Evolutionary conservation across 306 rosid genomes (phyloP).

Genomic region (Quercus variabilis): DNA sequence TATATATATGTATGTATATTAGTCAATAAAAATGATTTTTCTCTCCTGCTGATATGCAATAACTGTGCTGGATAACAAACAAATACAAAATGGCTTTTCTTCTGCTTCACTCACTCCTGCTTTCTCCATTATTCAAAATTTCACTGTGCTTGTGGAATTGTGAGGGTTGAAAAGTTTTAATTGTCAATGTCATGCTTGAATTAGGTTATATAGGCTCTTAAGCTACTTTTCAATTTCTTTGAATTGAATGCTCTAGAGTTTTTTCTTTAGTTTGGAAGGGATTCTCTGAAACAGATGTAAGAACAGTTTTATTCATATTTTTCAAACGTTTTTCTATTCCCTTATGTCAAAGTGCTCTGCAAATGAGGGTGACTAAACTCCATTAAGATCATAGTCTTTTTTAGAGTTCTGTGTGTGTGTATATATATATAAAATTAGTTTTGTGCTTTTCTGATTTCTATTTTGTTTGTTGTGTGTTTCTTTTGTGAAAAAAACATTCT

Average conservation of each 20-base stretch:
- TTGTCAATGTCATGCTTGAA: not conserved
- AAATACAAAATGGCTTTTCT: not conserved
- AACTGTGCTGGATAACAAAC: not conserved
- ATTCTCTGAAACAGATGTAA: not conserved
- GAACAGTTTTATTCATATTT: not conserved
- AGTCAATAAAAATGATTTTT: not conserved
- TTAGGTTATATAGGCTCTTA: not conserved
- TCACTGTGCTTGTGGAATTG: no score
- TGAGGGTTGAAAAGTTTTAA: no score
- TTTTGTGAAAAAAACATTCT: not conserved
- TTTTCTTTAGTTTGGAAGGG: not conserved
- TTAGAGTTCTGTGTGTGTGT: not conserved
- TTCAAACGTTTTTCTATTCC: no score
- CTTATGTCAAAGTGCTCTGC: no score
- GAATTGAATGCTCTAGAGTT: not conserved
- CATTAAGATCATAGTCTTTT: not conserved
- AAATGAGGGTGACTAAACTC: not conserved
- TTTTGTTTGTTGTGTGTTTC: not conserved
- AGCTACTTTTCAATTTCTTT: not conserved
- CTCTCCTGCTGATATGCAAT: not conserved
- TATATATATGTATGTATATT: not conserved
- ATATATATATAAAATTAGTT: not conserved
- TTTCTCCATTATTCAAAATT: no score
- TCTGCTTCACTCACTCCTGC: no score
- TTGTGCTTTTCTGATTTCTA: not conserved